phyloP scores from a whole-genome alignment of 1,284 basidiomycete species.

The Dichomitus squalens region DNA sequence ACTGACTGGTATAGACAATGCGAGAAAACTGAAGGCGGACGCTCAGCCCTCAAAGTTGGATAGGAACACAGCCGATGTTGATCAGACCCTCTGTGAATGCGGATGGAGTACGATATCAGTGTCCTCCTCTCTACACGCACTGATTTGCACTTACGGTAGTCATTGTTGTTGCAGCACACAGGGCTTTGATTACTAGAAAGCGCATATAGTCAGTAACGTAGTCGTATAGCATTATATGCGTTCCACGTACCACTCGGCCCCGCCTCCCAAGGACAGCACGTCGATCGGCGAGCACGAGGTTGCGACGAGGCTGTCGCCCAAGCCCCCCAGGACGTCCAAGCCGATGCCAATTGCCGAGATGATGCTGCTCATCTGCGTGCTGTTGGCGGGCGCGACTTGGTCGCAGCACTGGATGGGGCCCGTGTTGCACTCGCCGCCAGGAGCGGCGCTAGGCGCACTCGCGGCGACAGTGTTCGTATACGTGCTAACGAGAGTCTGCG shows the following conservation, averaged over 20 bases:
- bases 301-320: conserved; percentile 9
- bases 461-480: not conserved
- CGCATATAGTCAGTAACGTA: conserved; percentile 10
- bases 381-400: conserved; percentile 2
- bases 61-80: conserved; percentile 24
- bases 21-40: not conserved
- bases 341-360: conserved; percentile 17
- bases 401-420: conserved; percentile 22
- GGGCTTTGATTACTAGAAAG: conserved; percentile 14
- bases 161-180: conserved; percentile 23
- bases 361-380: conserved; percentile 14
- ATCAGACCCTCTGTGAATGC: conserved; percentile 17
- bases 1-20: not conserved
- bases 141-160: conserved; percentile 11
- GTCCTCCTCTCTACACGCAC: accelerated
- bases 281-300: conserved; percentile 22
- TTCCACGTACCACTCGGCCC: conserved; percentile 16
- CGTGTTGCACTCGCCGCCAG: conserved; percentile 19
- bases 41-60: not conserved
- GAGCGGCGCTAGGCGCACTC: not conserved
- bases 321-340: too few relatives aligned
- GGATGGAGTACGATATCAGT: not conserved
- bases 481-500: not conserved
- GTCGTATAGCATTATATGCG: too few relatives aligned
- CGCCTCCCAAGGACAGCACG: conserved; percentile 14